A percentile compares a stretch with the other conserved stretches of the same genome.
Conservation (phyloP, 2,329 filamentous ascomycete species). For the Talaromyces albobiverticillius region DNA sequence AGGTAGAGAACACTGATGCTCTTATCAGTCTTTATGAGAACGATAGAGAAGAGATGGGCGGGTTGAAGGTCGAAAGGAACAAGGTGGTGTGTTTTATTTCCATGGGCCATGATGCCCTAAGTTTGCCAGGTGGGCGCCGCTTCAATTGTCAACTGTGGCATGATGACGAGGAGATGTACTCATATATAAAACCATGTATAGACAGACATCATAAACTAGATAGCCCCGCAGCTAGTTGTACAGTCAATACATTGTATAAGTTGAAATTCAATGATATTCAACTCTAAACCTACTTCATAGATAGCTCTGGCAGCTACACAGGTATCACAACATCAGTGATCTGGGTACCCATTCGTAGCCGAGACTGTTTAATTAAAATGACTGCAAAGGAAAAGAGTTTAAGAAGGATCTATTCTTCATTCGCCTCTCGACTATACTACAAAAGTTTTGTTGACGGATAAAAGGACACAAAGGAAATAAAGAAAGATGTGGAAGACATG, state of each 20-base stretch:
- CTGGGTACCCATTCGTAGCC: too few species aligned
- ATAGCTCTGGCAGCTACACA: too few species aligned
- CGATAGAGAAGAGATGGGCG: background rate
- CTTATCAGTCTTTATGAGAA: too few species aligned
- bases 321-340: too few species aligned
- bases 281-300: too few species aligned
- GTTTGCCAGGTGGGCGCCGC: background rate
- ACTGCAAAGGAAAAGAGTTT: background rate
- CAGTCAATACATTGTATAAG: too few species aligned
- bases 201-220: background rate
- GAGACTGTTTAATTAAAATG: background rate
- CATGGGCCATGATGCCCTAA: background rate
- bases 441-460: conserved; percentile 20
- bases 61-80: too few species aligned
- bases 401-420: conserved; percentile 13
- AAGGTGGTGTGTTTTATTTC: background rate
- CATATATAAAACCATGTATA: too few species aligned
- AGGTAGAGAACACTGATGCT: conserved; percentile 33
- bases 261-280: too few species aligned
- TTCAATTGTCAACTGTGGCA: background rate
- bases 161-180: background rate
- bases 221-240: background rate
- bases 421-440: conserved; percentile 16
- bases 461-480: conserved; percentile 6
- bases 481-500: background rate